phyloP scores from a whole-genome alignment of 2,329 filamentous ascomycete genomes.

The Thyridium curvatum region DNA sequence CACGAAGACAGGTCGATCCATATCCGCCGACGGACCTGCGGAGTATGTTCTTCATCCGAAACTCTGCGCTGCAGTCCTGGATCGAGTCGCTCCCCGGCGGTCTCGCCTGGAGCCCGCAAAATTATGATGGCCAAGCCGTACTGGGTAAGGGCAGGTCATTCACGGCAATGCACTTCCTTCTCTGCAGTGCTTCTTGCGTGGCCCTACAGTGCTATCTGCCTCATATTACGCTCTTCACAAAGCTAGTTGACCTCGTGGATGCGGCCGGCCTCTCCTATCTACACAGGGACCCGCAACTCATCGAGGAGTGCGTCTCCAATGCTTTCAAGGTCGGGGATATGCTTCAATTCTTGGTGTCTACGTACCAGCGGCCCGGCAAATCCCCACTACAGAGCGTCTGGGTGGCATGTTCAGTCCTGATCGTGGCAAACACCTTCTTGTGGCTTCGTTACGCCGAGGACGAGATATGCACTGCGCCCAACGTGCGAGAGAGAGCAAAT shows the following conservation, averaged over 20 bases:
- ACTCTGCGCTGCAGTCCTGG: slow-evolving; percentile 8
- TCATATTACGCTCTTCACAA: slow-evolving; percentile 10
- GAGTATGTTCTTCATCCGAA: slow-evolving; percentile 3
- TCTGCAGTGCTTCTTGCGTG: slow-evolving; percentile 12
- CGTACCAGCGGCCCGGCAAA: background rate
- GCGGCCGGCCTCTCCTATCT: slow-evolving; percentile 14
- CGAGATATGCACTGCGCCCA: slow-evolving; percentile 1
- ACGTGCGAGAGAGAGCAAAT: slow-evolving; percentile 1
- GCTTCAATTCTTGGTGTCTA: slow-evolving; percentile 5
- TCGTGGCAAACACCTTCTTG: slow-evolving; percentile 11
- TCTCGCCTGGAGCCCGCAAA: slow-evolving; percentile 8
- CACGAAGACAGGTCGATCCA: slow-evolving; percentile 6
- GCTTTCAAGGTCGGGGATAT: slow-evolving; percentile 12
- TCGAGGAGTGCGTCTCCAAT: slow-evolving; percentile 12
- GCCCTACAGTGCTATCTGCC: slow-evolving; percentile 17
- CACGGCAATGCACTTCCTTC: slow-evolving; percentile 15
- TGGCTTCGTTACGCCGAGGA: slow-evolving; percentile 13
- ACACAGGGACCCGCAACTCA: slow-evolving; percentile 8
- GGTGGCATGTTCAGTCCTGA: slow-evolving; percentile 11
- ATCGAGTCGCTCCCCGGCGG: slow-evolving; percentile 7
- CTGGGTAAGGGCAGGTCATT: slow-evolving; percentile 11
- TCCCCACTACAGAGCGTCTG: slow-evolving; percentile 9
- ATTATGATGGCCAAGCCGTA: slow-evolving; percentile 7
- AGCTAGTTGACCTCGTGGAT: slow-evolving; percentile 12
- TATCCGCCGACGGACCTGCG: slow-evolving; percentile 7